Evolutionary conservation across 148 eudicot genomes (phyloP), one percentile per base, ranked within the genome.

Genomic region (Hydrangea macrophylla): DNA sequence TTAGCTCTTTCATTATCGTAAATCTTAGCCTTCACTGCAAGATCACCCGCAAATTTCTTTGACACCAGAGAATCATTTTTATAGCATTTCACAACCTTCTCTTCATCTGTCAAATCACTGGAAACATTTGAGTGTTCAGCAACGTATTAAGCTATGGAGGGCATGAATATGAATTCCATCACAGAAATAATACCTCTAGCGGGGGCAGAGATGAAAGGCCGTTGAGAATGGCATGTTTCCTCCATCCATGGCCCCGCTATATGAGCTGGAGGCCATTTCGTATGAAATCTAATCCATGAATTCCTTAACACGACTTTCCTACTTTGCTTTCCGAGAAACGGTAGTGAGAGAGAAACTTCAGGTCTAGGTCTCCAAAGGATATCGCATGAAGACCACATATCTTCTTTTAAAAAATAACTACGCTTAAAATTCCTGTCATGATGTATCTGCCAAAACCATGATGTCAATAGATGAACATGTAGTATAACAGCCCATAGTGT

Each of bases 101-200:
- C 71, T 64, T 63, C 77, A 92, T 84, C 96, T 92, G 98, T 75
- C 81, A 88, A 85, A 81, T 37, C 79, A 71, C 94, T 90, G 91
- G 83, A 87, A 84, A 82, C 82, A 90, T 86, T 82, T 89, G 81
- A 92, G 92, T 84, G 81, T 85, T 85, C 81, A 90, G 90, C 81
- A 81, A 74, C 86, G 75, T 65, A 75, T 69, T 48, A 75, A 70
- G 35, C 53, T 63, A 35, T 25, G 30, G 64, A 45, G 26, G 63
- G 40, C 62, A 57, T 20, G 30, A 5, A 65, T 36, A 59, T 7
- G 58, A 77, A 70, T 45, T 35, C 50, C 33, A 58, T 40, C 53
- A 63, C 33, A 35, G 11, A 75, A 48, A 18, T 58, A 63, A 65
- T 86, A 92, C 98, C 98, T 92, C 70, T 83, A 53, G 80, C 62